phyloP scores from a whole-genome alignment of 2,329 filamentous ascomycete genomes.

The Aspergillus oerlinghausenensis region DNA sequence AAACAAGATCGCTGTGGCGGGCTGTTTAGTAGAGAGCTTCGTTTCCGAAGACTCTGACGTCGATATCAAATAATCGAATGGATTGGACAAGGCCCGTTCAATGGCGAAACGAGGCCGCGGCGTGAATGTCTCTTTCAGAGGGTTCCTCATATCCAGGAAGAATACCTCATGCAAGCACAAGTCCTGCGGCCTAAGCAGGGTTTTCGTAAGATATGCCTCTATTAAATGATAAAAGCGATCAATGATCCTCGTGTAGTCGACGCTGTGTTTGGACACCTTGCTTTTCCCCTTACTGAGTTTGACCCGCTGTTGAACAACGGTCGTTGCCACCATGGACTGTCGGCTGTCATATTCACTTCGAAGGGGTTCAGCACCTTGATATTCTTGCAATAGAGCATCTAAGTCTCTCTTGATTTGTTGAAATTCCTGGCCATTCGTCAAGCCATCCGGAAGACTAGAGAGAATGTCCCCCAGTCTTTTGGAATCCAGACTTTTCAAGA shows the following conservation, averaged over 20 bases:
- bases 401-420: constrained; percentile 45
- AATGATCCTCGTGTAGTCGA: constrained; percentile 52
- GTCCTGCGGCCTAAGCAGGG: constrained; percentile 46
- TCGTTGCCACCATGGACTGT: constrained; percentile 52
- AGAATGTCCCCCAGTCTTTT: constrained; percentile 43
- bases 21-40: constrained; percentile 49
- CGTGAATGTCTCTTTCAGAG: constrained; percentile 54
- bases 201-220: constrained; percentile 42
- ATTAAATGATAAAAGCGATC: constrained; percentile 45
- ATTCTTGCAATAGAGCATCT: constrained; percentile 43
- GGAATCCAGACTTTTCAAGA: constrained; percentile 51
- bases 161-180: constrained; percentile 55
- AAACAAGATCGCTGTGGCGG: constrained; percentile 56
- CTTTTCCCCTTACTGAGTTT: constrained; percentile 55
- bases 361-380: constrained; percentile 50
- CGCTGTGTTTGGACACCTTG: constrained; percentile 49
- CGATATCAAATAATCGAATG: constrained; percentile 59
- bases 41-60: constrained; percentile 32
- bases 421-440: constrained; percentile 34
- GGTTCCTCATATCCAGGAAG: constrained; percentile 54
- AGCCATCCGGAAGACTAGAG: constrained; percentile 28
- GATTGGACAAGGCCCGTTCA: constrained; percentile 55
- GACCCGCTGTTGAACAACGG: constrained; percentile 57
- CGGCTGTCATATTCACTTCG: constrained; percentile 72
- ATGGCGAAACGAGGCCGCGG: constrained; percentile 55